A percentile compares a stretch with the other conserved stretches of the same genome.
Conservation (phyloP, 495 filamentous ascomycete species). For the Xylaria cubensis region DNA sequence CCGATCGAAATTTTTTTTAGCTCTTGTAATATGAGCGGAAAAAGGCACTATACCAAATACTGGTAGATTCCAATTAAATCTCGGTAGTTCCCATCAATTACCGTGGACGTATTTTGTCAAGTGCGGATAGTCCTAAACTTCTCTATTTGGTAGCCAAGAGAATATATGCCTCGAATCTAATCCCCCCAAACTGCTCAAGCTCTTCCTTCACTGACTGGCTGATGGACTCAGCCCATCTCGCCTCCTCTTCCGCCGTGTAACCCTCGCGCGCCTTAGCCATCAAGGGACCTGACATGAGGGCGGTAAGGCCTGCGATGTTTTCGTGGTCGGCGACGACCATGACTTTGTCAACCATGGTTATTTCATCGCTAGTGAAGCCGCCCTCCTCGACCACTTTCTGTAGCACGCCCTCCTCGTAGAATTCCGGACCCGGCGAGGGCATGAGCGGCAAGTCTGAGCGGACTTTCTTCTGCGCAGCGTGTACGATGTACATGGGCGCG, state of each 20-base stretch:
- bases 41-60: background rate
- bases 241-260: constrained; percentile 36
- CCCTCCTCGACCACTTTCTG: constrained; percentile 35
- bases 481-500: constrained; percentile 36
- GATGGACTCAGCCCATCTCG: constrained; percentile 31
- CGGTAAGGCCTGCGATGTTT: constrained; percentile 35
- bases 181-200: constrained; percentile 34
- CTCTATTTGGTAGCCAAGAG: constrained; percentile 35
- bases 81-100: background rate
- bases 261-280: constrained; percentile 34
- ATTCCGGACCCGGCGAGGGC: constrained; percentile 33
- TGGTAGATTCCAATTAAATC: background rate
- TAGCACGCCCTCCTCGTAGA: constrained; percentile 39
- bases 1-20: background rate
- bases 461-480: constrained; percentile 37
- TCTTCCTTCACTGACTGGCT: constrained; percentile 34
- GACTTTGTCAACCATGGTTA: constrained; percentile 30
- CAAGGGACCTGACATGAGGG: constrained; percentile 33
- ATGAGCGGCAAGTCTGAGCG: constrained; percentile 40
- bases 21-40: background rate
- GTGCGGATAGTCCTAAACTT: background rate
- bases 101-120: background rate
- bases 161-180: constrained; percentile 38
- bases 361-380: constrained; percentile 34
- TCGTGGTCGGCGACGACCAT: constrained; percentile 31